Conservation (phyloP, 148 eudicot genomes). For the Nyssa sinensis region DNA sequence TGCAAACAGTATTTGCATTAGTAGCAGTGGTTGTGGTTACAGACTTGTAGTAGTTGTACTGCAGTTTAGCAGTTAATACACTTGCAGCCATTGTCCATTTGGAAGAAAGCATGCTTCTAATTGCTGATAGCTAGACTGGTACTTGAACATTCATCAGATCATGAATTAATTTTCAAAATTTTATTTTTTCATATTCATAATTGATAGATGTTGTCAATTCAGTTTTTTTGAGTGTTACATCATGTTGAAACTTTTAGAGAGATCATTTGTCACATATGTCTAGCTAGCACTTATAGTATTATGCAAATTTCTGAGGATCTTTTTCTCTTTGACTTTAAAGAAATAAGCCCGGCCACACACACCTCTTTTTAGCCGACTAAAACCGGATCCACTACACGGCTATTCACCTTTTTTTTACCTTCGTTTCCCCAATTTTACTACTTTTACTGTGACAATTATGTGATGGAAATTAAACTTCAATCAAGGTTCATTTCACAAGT, state of each 20-base stretch:
- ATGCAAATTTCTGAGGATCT: background rate
- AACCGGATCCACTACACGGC: too few species aligned
- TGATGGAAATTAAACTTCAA: background rate
- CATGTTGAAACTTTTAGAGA: too few species aligned
- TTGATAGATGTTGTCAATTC: background rate
- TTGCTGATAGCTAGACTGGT: background rate
- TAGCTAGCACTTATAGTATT: background rate
- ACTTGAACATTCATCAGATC: background rate
- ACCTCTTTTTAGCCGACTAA: too few species aligned
- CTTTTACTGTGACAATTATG: background rate
- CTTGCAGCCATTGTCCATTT: background rate
- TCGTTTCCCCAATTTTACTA: background rate
- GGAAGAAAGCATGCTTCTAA: background rate
- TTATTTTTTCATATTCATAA: background rate
- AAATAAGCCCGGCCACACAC: too few species aligned
- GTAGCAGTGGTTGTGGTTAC: background rate
- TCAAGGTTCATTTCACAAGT: background rate
- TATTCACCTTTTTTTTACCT: background rate
- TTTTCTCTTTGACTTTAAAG: background rate
- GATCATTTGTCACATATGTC: background rate
- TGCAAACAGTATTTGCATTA: conserved; percentile 4
- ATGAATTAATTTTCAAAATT: background rate
- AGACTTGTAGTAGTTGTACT: background rate
- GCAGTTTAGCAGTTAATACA: background rate
- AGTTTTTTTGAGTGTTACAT: too few species aligned